phyloP scores from a whole-genome alignment of 768 basidiomycete species.

The Boletus speciosus region DNA sequence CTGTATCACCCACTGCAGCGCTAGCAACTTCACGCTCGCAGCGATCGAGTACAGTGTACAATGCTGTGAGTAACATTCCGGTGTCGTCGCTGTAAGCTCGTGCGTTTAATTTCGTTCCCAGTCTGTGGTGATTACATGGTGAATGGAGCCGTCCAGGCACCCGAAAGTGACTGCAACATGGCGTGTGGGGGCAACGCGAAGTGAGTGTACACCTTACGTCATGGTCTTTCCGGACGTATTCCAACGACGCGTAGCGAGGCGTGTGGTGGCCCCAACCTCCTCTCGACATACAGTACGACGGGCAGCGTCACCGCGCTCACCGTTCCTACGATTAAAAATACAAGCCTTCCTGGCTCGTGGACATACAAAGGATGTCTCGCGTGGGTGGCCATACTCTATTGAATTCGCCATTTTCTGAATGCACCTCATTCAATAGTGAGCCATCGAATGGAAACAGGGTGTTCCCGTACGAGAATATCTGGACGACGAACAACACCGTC shows the following conservation, averaged over 20 bases:
- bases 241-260: constrained; percentile 43
- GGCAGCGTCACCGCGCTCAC: constrained; percentile 51
- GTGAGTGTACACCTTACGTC: constrained; percentile 35
- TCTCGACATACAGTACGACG: constrained; percentile 63
- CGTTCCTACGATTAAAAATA: constrained; percentile 54
- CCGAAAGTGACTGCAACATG: constrained; percentile 63
- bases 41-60: constrained; percentile 62
- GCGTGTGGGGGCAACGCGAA: constrained; percentile 65
- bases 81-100: constrained; percentile 2
- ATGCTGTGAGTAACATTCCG: constrained; percentile 39
- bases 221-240: not conserved
- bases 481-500: constrained; percentile 60
- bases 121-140: constrained; percentile 70
- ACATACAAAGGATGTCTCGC: constrained; percentile 62
- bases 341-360: constrained; percentile 61
- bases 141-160: constrained; percentile 51
- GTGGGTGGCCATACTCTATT: constrained; percentile 35
- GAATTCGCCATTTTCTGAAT: not conserved
- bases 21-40: constrained; percentile 59
- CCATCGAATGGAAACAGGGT: constrained; percentile 37
- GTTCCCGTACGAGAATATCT: constrained; percentile 60
- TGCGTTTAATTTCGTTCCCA: constrained; percentile 20
- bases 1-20: constrained; percentile 59
- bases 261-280: constrained; percentile 70
- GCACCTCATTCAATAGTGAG: constrained; percentile 41